Conservation (phyloP, 2,329 filamentous ascomycete genomes). For the Fusarium musae region DNA sequence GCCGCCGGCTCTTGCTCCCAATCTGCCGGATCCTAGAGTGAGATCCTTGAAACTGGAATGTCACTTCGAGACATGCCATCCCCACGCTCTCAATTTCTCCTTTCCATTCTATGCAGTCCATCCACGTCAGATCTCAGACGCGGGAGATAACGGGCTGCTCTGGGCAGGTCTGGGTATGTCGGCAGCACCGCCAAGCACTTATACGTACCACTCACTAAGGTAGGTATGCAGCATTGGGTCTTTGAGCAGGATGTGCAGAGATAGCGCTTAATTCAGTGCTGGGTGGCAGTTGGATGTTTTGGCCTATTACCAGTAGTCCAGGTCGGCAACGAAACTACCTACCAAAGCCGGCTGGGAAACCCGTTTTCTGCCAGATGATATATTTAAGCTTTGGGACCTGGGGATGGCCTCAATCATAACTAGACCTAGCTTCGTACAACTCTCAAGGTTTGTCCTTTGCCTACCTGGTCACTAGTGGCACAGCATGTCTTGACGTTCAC, state of each 20-base stretch:
- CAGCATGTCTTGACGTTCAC: background rate
- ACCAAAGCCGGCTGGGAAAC: background rate
- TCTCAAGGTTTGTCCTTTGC: background rate
- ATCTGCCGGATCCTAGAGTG: conserved; percentile 8
- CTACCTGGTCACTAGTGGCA: background rate
- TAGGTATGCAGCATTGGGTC: background rate
- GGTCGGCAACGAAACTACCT: background rate
- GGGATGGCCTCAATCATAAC: conserved; percentile 21
- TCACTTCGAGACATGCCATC: conserved; percentile 18
- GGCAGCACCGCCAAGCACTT: conserved; percentile 7
- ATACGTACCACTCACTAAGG: background rate
- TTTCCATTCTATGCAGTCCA: background rate
- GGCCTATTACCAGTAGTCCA: background rate
- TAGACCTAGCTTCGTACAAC: background rate
- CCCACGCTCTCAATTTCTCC: conserved; percentile 22
- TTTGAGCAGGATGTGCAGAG: background rate
- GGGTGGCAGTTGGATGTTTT: background rate
- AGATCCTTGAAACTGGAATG: conserved; percentile 16
- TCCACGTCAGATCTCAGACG: background rate
- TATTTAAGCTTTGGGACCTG: conserved; percentile 15
- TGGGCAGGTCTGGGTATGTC: background rate
- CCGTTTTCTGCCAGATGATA: conserved; percentile 4
- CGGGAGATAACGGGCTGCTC: conserved; percentile 19
- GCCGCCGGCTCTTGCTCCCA: background rate
- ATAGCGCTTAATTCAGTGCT: background rate